Evolutionary conservation across 2,329 filamentous ascomycete species (phyloP).

Genomic region (Monosporascus sp.): DNA sequence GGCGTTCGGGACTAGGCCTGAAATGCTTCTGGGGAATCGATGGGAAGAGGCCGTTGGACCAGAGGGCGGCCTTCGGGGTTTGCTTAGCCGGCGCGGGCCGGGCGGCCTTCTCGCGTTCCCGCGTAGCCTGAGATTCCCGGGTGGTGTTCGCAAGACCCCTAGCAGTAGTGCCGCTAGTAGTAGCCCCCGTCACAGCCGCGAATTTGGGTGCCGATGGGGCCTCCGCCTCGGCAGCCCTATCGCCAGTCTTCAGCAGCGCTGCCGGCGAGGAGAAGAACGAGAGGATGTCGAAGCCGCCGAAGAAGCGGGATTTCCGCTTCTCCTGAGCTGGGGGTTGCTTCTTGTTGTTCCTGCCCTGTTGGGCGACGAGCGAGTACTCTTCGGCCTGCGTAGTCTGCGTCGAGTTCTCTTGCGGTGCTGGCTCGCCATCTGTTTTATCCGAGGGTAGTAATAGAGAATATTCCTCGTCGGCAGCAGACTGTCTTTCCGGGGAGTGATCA

Average conservation of each 20-base stretch:
- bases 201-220: background rate
- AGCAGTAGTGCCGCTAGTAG: background rate
- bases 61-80: conserved; percentile 17
- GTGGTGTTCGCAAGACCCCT: background rate
- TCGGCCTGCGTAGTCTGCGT: conserved; percentile 22
- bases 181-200: background rate
- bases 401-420: background rate
- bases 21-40: conserved; percentile 31
- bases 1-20: conserved; percentile 25
- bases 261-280: conserved; percentile 56
- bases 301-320: conserved; percentile 17
- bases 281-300: conserved; percentile 40
- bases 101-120: conserved; percentile 5
- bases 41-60: conserved; percentile 26
- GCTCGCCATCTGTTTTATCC: background rate
- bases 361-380: conserved; percentile 41
- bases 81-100: conserved; percentile 9
- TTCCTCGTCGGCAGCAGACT: background rate
- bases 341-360: conserved; percentile 20
- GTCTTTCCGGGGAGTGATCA: background rate
- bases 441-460: background rate
- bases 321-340: conserved; percentile 1
- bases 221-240: no score
- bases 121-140: background rate
- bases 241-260: conserved; percentile 25